A percentile compares a stretch with the other conserved stretches of the same genome.
Conservation (phyloP, 1,139 yeast genomes). For the Meyerozyma athensensis region DNA sequence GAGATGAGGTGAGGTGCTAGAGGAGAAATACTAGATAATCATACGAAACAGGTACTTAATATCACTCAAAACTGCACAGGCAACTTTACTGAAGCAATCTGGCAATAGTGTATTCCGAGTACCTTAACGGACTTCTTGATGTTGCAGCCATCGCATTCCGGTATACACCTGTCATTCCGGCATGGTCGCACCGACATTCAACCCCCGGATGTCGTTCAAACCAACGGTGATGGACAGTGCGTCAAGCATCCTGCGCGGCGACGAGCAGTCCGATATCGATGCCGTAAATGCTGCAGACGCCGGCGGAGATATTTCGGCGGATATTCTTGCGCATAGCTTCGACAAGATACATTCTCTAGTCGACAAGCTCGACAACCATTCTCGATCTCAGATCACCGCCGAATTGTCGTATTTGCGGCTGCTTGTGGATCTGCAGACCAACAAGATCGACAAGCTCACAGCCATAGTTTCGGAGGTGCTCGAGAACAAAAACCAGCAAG, state of each 20-base stretch:
- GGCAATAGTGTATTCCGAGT: no score
- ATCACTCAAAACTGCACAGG: no score
- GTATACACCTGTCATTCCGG: not conserved
- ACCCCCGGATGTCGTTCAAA: slow-evolving; percentile 3
- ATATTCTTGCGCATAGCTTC: slow-evolving; percentile 8
- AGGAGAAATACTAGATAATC: no score
- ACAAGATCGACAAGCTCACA: slow-evolving; percentile 37
- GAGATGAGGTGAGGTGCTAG: not conserved
- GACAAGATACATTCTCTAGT: slow-evolving; percentile 15
- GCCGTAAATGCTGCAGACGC: not conserved
- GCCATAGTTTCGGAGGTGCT: slow-evolving; percentile 27
- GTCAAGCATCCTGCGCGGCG: slow-evolving; percentile 1
- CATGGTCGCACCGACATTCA: not conserved
- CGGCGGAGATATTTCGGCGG: not conserved
- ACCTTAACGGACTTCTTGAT: no score
- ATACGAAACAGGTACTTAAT: no score
- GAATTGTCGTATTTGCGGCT: slow-evolving; percentile 35
- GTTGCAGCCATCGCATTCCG: not conserved
- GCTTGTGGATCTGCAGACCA: slow-evolving; percentile 34
- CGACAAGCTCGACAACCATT: slow-evolving; percentile 15
- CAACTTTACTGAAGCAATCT: no score
- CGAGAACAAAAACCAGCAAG: slow-evolving; percentile 31
- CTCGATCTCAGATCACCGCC: slow-evolving; percentile 20
- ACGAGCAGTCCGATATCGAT: not conserved
- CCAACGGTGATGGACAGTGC: not conserved